phyloP scores from a whole-genome alignment of 495 filamentous ascomycete genomes.

The Neurospora pannonica region DNA sequence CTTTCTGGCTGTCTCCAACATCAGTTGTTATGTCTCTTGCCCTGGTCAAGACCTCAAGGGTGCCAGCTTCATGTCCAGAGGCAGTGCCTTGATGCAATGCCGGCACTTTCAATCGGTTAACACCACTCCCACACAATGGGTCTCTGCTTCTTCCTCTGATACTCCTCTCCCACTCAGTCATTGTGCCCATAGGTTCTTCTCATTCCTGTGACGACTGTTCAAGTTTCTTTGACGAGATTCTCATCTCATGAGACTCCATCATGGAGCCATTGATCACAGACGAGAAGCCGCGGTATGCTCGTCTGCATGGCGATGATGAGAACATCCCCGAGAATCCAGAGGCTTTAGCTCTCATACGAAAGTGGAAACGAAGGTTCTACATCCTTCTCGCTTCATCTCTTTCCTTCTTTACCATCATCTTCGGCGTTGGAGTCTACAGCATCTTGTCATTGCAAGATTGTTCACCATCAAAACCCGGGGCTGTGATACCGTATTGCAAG shows the following conservation, averaged over 20 bases:
- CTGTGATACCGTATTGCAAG: constrained; percentile 4
- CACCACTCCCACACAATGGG: not conserved
- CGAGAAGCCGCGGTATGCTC: not conserved
- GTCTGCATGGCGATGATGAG: not conserved
- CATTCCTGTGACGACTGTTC: not conserved
- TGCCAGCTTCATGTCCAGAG: not conserved
- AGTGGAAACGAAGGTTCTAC: constrained; percentile 1
- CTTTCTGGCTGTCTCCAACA: not conserved
- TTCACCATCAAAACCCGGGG: not conserved
- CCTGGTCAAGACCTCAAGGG: not conserved
- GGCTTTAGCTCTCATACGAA: not conserved
- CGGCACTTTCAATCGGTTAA: not conserved
- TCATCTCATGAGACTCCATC: not conserved
- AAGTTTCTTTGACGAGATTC: not conserved
- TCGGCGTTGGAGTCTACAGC: not conserved
- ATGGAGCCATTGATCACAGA: not conserved
- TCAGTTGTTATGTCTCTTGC: not conserved
- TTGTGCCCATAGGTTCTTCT: not conserved
- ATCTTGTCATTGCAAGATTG: not conserved
- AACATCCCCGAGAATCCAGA: not conserved
- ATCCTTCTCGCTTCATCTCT: not conserved
- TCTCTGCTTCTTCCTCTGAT: not conserved
- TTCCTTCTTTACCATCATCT: not conserved
- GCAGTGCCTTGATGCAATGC: not conserved
- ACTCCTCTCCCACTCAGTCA: not conserved